Percentiles rank a stretch among this genome's conserved stretches.
Evolutionary conservation across 805 yeast species (phyloP).

Genomic region (Saccharomycopsis fermentans): DNA sequence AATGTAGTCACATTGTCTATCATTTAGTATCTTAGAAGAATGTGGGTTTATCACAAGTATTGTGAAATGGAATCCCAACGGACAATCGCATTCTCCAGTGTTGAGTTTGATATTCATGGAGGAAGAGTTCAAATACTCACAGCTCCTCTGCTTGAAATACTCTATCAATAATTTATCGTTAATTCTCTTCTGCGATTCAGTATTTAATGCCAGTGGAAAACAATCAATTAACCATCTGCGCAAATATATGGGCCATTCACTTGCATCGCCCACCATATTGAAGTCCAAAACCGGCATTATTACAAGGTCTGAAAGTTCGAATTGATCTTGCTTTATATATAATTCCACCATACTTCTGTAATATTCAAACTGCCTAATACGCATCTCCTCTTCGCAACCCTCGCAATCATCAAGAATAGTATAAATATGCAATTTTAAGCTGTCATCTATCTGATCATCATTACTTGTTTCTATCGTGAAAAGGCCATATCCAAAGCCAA

Average conservation of each 20-base stretch:
- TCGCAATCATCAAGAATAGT: neutral
- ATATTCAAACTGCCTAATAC: neutral
- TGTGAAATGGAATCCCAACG: neutral
- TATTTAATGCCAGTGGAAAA: neutral
- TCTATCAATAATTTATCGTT: neutral
- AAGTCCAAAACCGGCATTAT: neutral
- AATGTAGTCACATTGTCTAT: neutral
- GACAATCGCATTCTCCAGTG: conserved; percentile 6
- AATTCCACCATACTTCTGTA: neutral
- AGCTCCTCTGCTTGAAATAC: neutral
- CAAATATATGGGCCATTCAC: neutral
- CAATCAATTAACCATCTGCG: neutral
- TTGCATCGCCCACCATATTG: neutral
- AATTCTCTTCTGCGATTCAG: neutral
- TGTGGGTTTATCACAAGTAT: neutral
- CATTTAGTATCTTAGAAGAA: neutral
- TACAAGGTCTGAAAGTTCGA: neutral
- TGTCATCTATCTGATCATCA: neutral
- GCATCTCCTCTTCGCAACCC: neutral
- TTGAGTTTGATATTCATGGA: neutral
- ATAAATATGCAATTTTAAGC: neutral
- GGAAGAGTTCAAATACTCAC: neutral
- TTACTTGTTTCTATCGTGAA: neutral
- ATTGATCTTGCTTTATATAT: neutral
- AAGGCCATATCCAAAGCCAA: neutral